Percentiles rank a stretch among this genome's conserved stretches.
Conservation (phyloP, 495 filamentous ascomycete species). For the Penicillium desertorum region DNA sequence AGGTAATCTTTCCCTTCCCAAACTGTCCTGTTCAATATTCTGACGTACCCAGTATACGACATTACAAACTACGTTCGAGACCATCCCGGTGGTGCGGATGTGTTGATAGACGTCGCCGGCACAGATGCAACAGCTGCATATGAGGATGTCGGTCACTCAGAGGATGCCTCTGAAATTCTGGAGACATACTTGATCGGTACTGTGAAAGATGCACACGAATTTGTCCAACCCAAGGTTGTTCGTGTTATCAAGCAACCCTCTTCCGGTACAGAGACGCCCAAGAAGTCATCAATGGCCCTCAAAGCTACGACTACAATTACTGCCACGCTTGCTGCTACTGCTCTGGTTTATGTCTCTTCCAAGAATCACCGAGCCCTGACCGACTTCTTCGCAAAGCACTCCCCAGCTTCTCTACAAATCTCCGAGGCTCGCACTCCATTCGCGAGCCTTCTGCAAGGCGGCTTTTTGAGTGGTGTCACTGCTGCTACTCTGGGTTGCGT, state of each 20-base stretch:
- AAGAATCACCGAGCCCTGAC: not conserved
- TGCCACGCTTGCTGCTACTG: not conserved
- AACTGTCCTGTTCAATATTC: not conserved
- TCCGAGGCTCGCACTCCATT: not conserved
- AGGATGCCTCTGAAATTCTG: constrained; percentile 37
- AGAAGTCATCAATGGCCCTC: not conserved
- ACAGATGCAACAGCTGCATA: constrained; percentile 49
- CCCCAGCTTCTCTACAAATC: not conserved
- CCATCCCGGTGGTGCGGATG: constrained; percentile 51
- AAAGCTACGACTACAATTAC: not conserved
- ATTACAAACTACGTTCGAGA: constrained; percentile 48
- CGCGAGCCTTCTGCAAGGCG: constrained; percentile 13
- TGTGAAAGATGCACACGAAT: constrained; percentile 24
- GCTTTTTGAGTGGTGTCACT: constrained; percentile 30
- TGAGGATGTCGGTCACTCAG: constrained; percentile 51
- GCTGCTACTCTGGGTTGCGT: constrained; percentile 26
- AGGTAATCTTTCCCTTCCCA: constrained; percentile 28
- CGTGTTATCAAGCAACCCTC: constrained; percentile 20
- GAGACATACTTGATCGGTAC: constrained; percentile 27
- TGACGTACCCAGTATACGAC: constrained; percentile 43
- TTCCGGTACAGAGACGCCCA: constrained; percentile 4
- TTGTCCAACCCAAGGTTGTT: constrained; percentile 18
- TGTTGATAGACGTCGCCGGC: constrained; percentile 48
- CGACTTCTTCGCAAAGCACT: not conserved
- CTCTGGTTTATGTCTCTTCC: not conserved